These are phyloP conservation scores for Zygoascus ofunaensis DNA, from an alignment of 805 yeast genomes.

Conservation along the genomic window DNA sequence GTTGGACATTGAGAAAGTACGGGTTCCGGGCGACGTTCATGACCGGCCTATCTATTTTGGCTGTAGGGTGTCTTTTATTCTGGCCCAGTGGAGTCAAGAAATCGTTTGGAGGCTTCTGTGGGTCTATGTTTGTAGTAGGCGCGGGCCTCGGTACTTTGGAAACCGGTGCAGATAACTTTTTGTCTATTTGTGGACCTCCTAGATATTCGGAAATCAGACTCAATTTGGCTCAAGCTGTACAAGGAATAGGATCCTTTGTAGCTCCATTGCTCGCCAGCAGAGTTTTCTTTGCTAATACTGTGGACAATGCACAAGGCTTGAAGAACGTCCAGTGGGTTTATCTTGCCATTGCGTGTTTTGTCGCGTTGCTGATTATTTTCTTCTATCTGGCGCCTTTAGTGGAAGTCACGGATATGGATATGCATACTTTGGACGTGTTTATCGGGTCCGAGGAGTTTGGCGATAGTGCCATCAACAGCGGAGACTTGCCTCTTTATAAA, in stretches of 20 bases:
- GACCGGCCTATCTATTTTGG: too few species aligned
- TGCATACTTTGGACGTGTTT: not conserved
- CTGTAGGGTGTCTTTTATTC: too few species aligned
- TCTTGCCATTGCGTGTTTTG: conserved; percentile 3
- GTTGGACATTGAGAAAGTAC: too few species aligned
- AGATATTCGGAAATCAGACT: too few species aligned
- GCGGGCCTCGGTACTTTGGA: too few species aligned
- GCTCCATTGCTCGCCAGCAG: conserved; percentile 2
- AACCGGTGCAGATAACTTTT: too few species aligned
- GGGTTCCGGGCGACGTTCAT: too few species aligned
- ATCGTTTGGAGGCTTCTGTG: too few species aligned
- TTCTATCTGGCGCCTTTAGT: conserved; percentile 1
- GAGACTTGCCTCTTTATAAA: not conserved
- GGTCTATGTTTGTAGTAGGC: too few species aligned
- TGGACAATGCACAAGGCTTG: not conserved
- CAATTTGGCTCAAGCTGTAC: conserved; percentile 7
- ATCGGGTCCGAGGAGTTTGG: not conserved
- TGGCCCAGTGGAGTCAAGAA: too few species aligned
- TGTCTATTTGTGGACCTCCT: too few species aligned
- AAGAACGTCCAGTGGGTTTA: conserved; percentile 4
- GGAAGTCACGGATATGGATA: conserved; percentile 4
- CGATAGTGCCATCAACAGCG: too few species aligned
- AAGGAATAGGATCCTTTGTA: conserved; percentile 2
- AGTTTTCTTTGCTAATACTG: conserved; percentile 2
- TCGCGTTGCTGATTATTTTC: conserved; percentile 1